phyloP scores from a whole-genome alignment of 768 basidiomycete species.

The Cubamyces sp. region DNA sequence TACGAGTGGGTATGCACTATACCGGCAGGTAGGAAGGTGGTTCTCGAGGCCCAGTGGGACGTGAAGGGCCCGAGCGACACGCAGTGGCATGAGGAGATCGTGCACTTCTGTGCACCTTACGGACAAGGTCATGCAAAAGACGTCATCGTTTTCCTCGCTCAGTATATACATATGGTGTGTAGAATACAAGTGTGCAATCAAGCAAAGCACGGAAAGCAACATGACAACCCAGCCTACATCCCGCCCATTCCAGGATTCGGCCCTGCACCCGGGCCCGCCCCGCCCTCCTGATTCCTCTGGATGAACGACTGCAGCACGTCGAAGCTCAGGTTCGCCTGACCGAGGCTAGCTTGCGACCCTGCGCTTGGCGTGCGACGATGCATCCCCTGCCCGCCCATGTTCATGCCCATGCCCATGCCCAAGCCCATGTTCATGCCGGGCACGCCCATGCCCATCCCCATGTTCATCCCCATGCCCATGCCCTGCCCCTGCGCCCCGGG shows the following conservation, averaged over 20 bases:
- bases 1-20: slow-evolving; percentile 58
- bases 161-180: not conserved
- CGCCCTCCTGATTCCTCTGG: slow-evolving; percentile 43
- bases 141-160: not conserved
- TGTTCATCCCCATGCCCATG: slow-evolving; percentile 6
- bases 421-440: slow-evolving; percentile 8
- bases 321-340: slow-evolving; percentile 36
- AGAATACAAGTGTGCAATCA: not conserved
- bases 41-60: slow-evolving; percentile 57
- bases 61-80: slow-evolving; percentile 46
- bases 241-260: slow-evolving; percentile 24
- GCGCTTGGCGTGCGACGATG: slow-evolving; percentile 34
- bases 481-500: not conserved
- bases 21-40: slow-evolving; percentile 46
- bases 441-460: slow-evolving; percentile 7
- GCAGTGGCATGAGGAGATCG: slow-evolving; percentile 29
- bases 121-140: not conserved
- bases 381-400: slow-evolving; percentile 29
- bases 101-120: not conserved
- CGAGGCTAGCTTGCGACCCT: slow-evolving; percentile 16
- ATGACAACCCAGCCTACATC: slow-evolving; percentile 5
- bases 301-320: slow-evolving; percentile 54
- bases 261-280: slow-evolving; percentile 21
- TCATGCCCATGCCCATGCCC: slow-evolving; percentile 12
- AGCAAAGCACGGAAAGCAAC: not conserved